Conservation (phyloP, 2,329 filamentous ascomycete species). For the Chaetomiaceae sp. region DNA sequence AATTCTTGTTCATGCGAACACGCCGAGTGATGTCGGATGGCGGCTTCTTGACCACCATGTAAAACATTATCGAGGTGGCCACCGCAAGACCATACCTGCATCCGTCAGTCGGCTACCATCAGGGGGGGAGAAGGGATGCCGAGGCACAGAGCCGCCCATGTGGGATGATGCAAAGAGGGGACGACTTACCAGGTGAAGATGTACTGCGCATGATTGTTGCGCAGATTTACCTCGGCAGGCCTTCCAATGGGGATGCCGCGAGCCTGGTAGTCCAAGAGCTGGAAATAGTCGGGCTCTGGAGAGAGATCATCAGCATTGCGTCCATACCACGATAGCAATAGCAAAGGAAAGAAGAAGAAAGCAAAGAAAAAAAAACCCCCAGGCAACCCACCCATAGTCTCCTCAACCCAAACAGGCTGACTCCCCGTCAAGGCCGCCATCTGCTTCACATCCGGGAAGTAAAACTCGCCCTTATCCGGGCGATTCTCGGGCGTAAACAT, state of each 20-base stretch:
- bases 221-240: slow-evolving; percentile 81
- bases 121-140: background rate
- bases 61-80: slow-evolving; percentile 92
- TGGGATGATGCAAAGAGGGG: background rate
- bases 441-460: slow-evolving; percentile 88
- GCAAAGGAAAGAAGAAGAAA: slow-evolving; percentile 4
- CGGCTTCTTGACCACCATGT: slow-evolving; percentile 89
- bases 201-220: slow-evolving; percentile 97
- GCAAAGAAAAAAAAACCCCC: slow-evolving; percentile 23
- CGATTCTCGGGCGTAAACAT: slow-evolving; percentile 92
- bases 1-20: slow-evolving; percentile 71
- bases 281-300: slow-evolving; percentile 72
- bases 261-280: slow-evolving; percentile 67
- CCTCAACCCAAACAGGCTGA: slow-evolving; percentile 90
- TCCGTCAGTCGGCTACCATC: slow-evolving; percentile 12
- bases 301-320: slow-evolving; percentile 12
- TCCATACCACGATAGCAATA: background rate
- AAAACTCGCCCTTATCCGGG: slow-evolving; percentile 80
- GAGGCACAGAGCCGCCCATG: background rate
- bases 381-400: slow-evolving; percentile 72
- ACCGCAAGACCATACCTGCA: slow-evolving; percentile 76
- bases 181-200: slow-evolving; percentile 89
- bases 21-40: slow-evolving; percentile 67
- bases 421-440: slow-evolving; percentile 82
- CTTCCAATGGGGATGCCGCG: slow-evolving; percentile 88